These are phyloP conservation scores for Coniferiporia weirii DNA, from an alignment of 1,284 basidiomycete genomes.

Conservation along the genomic window DNA sequence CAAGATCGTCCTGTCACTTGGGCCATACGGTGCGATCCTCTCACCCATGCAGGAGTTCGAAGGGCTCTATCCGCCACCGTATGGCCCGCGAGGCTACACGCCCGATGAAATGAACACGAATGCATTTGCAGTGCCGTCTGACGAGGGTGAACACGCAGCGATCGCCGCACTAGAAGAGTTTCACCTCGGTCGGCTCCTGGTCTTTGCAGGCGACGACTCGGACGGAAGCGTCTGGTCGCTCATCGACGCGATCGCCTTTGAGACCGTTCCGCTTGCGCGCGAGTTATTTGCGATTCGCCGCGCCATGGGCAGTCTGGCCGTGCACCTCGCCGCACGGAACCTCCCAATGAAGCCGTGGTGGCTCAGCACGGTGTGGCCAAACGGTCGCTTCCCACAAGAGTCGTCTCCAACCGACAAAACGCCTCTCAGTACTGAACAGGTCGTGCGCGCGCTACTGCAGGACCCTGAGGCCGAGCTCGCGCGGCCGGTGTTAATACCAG, in stretches of 20 bases:
- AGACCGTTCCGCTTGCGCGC: constrained; percentile 67
- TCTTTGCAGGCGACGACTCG: constrained; percentile 37
- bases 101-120: constrained; percentile 34
- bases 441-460: constrained; percentile 32
- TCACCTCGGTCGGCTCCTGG: constrained; percentile 59
- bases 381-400: constrained; percentile 46
- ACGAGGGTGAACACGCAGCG: constrained; percentile 33
- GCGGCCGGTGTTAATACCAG: constrained; percentile 14
- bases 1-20: constrained; percentile 63
- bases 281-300: constrained; percentile 64
- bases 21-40: constrained; percentile 69
- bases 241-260: constrained; percentile 70
- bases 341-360: constrained; percentile 61
- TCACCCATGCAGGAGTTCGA: constrained; percentile 67
- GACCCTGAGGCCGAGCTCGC: background rate
- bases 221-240: constrained; percentile 47
- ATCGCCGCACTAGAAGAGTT: constrained; percentile 56
- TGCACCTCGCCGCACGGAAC: constrained; percentile 22
- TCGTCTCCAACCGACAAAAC: constrained; percentile 22
- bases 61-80: constrained; percentile 72
- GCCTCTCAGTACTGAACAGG: constrained; percentile 29
- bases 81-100: constrained; percentile 49
- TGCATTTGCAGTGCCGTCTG: constrained; percentile 30
- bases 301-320: constrained; percentile 44
- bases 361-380: constrained; percentile 68